Base-by-base conservation (phyloP, 768 basidiomycete species). In the Serendipita sp. region DNA sequence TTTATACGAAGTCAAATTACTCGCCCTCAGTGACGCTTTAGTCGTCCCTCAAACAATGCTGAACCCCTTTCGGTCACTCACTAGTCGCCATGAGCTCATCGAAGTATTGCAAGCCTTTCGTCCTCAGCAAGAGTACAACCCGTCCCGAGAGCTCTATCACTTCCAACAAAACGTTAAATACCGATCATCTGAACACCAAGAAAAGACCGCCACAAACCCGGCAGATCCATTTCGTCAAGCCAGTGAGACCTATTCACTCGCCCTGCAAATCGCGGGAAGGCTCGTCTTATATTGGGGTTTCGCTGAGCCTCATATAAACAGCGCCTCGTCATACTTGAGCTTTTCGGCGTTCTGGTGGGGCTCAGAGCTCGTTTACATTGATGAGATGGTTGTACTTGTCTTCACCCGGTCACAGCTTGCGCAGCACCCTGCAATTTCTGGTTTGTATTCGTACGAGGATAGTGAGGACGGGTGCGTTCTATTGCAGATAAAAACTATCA, bases 291-390 rank as follows among this genome's bases (percentile, higher is more conserved):
- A 4, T 11, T 60, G 56, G 56, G 30, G 56, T 28, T 60, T 60
- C 16, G 56, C 56, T 8, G 11, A 60, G 23, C 56, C 56, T 30
- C 36, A 38, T 10, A 32, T 35, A 30, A 35, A 60, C 5, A 38
- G 10, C 36, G 4, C 5, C 48, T 5, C 36, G 18, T 7, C n/a
- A 18, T 32, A 18, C 48, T 5, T 8, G 30, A n/a, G 16, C 28
- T 60, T 60, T n/a, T 60, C 56, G 3, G 56, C 30, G n/a, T n/a
- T 60, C n/a, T 60, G 56, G 56, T 60, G 56, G 56, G 56, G 56
- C n/a, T n/a, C 56, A 11, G 56, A 60, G 34, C 56, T 60, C 30
- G 18, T 60, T 60, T 60, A 60, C 32, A 38, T 34, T 34, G 56
- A 32, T 8, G 56, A 60, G 10, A 60, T 60, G 56, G 56, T 38